Evolutionary conservation across 2,329 filamentous ascomycete genomes (phyloP), one percentile per base, ranked within the genome.

Genomic region (Rhytidhysteron rufulum): DNA sequence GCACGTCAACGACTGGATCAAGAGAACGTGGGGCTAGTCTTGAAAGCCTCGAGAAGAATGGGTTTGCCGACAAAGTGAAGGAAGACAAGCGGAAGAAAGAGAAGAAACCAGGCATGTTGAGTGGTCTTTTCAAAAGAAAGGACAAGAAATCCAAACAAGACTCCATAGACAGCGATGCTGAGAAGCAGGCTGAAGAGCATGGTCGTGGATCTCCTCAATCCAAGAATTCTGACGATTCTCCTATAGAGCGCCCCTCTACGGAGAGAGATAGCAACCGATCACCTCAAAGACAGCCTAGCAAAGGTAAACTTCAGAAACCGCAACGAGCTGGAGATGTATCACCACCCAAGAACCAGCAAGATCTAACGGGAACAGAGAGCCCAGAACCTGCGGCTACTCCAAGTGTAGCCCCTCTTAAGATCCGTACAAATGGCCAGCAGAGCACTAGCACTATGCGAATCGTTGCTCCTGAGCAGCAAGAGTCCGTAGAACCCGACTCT

Each of bases 11-110:
- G 4, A 55, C 62, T 43, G 54, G 65, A 34, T 52, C 57, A 32
- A 60, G 58, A 21, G 68, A 73, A 43, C 74, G 81, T 73, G 53
- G 55, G 61, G 80, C 78, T 63, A 91, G 87, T 59, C 71, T 94
- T 33, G 89, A 95, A 48, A 83, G 81, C 42, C 74, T 87, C 37
- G 85, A 88, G 42, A 89, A 86, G 67, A 70, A 78, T 24, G 74
- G 79, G 3, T 73, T 73, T 13, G 68, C 72, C 17, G 86, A 89
- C 31, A 80, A 79, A 55, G 56, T 58, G 40, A 67, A 86, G 63
- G 85, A 91, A 35, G 84, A 87, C 50, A 86, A 85, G 66, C 87
- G 82, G 61, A 83, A 80, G 63, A 89, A 77, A 51, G 73, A 77
- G 45, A 85, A 84, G 69, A 85, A 88, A 59, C 71, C 78, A 4